phyloP scores from a whole-genome alignment of 352 stramenopile species.

The Paralagenidium karlingii region DNA sequence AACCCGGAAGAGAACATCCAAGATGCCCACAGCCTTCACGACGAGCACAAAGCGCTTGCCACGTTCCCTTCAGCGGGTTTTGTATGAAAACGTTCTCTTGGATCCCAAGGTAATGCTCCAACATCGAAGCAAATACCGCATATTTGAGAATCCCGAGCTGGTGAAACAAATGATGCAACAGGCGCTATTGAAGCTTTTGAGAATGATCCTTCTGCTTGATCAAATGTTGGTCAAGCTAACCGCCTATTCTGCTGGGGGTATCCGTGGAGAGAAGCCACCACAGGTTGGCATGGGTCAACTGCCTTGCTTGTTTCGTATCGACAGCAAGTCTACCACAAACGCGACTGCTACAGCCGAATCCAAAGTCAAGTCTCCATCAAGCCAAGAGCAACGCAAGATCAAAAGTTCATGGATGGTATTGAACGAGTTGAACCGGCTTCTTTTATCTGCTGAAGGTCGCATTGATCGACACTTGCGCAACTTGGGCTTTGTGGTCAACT shows the following conservation, averaged over 20 bases:
- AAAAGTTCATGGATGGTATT: too few species aligned
- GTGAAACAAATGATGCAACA: constrained; percentile 77
- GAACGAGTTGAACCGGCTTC: constrained; percentile 86
- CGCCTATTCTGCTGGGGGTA: too few species aligned
- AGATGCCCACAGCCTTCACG: too few species aligned
- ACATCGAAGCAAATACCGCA: neutral
- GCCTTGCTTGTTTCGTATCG: constrained; percentile 82
- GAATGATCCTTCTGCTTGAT: constrained; percentile 91
- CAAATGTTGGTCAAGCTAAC: constrained; percentile 53
- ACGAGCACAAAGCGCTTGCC: neutral
- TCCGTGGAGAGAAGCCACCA: too few species aligned
- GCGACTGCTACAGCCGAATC: constrained; percentile 4
- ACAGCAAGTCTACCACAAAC: constrained; percentile 4
- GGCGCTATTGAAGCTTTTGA: constrained; percentile 86
- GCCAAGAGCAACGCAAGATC: constrained; percentile 87
- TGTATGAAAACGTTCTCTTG: neutral
- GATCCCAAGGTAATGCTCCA: neutral
- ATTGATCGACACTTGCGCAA: constrained; percentile 89
- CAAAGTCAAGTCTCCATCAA: too few species aligned
- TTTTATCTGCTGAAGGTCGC: constrained; percentile 88
- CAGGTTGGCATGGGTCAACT: constrained; percentile 75
- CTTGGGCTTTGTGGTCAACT: constrained; percentile 77
- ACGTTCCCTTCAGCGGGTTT: neutral
- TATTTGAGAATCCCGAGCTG: constrained; percentile 32
- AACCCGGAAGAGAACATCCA: too few species aligned